A percentile compares a stretch with the other conserved stretches of the same genome.
Conservation (phyloP, 164 flowering plant genomes). For the Magnolia sinica region DNA sequence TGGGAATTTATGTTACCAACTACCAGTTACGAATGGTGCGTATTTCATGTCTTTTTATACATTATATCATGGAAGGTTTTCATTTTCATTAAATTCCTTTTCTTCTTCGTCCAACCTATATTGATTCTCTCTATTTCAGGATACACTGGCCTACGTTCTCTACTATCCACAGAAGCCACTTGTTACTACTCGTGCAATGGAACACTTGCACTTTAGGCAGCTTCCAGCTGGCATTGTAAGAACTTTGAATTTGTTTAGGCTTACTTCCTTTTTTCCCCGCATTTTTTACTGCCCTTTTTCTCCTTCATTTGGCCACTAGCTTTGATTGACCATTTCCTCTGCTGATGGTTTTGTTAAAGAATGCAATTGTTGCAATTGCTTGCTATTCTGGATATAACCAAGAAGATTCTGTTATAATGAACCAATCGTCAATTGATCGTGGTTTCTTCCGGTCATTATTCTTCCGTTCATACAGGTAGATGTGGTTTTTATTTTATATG, state of each 20-base stretch:
- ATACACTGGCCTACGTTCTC: constrained; percentile 94
- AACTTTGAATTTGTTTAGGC: constrained; percentile 1
- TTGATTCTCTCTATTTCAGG: constrained; percentile 39
- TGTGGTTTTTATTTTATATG: neutral
- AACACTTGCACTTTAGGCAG: constrained; percentile 94
- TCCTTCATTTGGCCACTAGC: neutral
- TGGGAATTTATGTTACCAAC: constrained; percentile 98
- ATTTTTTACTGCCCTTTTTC: neutral
- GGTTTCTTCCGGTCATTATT: constrained; percentile 91
- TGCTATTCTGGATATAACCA: constrained; percentile 98
- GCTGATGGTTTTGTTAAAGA: constrained; percentile 34
- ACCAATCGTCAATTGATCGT: constrained; percentile 98
- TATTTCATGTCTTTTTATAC: neutral
- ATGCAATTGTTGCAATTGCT: constrained; percentile 92
- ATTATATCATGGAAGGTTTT: neutral
- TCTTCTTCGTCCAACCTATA: neutral
- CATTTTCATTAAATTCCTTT: neutral
- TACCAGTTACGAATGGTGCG: constrained; percentile 93
- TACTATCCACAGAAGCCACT: constrained; percentile 98
- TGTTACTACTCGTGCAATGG: constrained; percentile 98
- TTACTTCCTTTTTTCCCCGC: neutral
- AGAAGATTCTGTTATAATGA: constrained; percentile 99
- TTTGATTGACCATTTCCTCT: constrained; percentile 1
- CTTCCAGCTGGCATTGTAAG: constrained; percentile 98
- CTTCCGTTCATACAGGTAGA: constrained; percentile 88